Conservation (phyloP, 2,329 filamentous ascomycete species). For the Xylariaceae sp. region DNA sequence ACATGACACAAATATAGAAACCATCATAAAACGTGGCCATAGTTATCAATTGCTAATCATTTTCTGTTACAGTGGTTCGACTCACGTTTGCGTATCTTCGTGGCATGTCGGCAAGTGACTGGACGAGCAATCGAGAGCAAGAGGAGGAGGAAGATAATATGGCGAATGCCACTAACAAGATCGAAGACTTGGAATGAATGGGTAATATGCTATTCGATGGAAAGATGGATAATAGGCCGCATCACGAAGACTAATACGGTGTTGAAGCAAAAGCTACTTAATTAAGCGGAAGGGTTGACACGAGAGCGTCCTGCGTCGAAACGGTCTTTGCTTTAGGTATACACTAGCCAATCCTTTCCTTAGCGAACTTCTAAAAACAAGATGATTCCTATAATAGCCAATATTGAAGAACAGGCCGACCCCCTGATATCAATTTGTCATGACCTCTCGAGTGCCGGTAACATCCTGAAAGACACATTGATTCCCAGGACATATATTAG, state of each 20-base stretch:
- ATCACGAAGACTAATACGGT: neutral
- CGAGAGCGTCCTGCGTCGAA: neutral
- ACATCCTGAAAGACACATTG: no score
- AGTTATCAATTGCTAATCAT: conserved; percentile 13
- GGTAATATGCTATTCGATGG: neutral
- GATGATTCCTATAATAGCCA: no score
- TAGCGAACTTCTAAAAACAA: no score
- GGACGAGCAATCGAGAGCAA: conserved; percentile 26
- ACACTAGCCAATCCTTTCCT: neutral
- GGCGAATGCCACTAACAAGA: neutral
- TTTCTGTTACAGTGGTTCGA: conserved; percentile 30
- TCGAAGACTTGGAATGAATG: neutral
- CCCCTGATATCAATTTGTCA: no score
- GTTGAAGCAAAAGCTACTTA: neutral
- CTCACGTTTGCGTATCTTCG: conserved; percentile 32
- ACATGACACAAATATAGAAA: neutral
- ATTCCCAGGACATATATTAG: no score
- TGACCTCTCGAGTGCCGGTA: no score
- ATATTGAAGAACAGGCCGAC: no score
- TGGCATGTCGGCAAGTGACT: conserved; percentile 33
- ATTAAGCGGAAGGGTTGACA: neutral
- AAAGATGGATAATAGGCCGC: neutral
- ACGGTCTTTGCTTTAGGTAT: neutral
- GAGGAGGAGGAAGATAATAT: conserved; percentile 7
- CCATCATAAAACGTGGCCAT: neutral